Evolutionary conservation across 2,329 filamentous ascomycete species (phyloP).

Genomic region (Escovopsis sp.): DNA sequence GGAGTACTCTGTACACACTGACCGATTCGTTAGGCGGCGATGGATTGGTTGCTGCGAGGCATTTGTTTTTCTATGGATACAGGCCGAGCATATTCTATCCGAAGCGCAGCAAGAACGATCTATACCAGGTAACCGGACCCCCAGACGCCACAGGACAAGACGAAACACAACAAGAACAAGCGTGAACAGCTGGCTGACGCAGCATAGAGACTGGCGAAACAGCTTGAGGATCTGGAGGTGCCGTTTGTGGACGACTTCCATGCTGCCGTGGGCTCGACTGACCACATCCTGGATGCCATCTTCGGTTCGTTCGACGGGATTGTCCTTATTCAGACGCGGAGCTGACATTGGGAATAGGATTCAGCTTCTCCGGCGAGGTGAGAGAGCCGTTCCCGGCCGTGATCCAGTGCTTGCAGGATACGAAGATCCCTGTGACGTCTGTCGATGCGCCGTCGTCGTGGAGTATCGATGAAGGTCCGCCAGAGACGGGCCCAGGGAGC

Average conservation of each 20-base stretch:
- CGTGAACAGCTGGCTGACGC: too few species aligned
- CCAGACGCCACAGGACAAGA: too few species aligned
- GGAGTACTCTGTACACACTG: too few species aligned
- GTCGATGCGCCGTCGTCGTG: constrained; percentile 91
- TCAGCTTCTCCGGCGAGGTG: constrained; percentile 83
- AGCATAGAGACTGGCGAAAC: constrained; percentile 66
- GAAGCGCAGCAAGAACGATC: constrained; percentile 76
- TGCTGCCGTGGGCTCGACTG: constrained; percentile 46
- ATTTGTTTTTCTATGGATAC: constrained; percentile 86
- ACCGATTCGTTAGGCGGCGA: constrained; percentile 58
- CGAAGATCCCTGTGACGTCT: constrained; percentile 62
- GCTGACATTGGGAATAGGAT: constrained; percentile 35
- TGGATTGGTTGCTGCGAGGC: constrained; percentile 83
- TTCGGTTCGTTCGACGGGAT: constrained; percentile 45
- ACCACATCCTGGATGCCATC: constrained; percentile 83
- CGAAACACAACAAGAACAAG: too few species aligned
- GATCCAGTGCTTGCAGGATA: constrained; percentile 60
- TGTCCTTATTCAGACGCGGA: constrained; percentile 1
- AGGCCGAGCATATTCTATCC: constrained; percentile 81
- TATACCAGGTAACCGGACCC: constrained; percentile 72
- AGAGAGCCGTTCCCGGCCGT: constrained; percentile 81
- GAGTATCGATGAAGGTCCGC: constrained; percentile 81
- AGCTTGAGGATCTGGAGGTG: constrained; percentile 68
- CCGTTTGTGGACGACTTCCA: constrained; percentile 74
- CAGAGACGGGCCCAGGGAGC: constrained; percentile 58